Evolutionary conservation across 768 basidiomycete genomes (phyloP).

Genomic region (Amanita rubescens): DNA sequence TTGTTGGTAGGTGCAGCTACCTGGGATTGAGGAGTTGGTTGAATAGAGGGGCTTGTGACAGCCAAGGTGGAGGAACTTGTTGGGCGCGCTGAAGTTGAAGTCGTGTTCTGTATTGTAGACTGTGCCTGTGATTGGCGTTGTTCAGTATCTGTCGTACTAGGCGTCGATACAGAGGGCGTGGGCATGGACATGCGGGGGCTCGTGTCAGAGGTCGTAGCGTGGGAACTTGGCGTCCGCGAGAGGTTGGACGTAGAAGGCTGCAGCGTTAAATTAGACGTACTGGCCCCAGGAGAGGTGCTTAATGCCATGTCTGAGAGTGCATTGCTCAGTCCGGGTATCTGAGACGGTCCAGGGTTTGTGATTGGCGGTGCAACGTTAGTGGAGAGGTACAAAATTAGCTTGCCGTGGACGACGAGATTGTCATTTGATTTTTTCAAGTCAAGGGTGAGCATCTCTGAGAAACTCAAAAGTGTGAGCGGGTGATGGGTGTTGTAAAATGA

Average conservation of each 20-base stretch:
- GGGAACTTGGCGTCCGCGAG: conserved; percentile 62
- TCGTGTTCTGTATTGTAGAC: not conserved
- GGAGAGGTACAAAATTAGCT: conserved; percentile 93
- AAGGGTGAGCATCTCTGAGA: conserved; percentile 87
- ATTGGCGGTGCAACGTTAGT: conserved; percentile 86
- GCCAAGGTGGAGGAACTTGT: conserved; percentile 13
- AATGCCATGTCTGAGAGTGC: conserved; percentile 58
- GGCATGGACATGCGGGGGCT: conserved; percentile 21
- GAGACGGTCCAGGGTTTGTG: conserved; percentile 74
- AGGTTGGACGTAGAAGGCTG: conserved; percentile 36
- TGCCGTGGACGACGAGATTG: conserved; percentile 95
- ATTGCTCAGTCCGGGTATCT: conserved; percentile 49
- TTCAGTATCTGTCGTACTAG: conserved; percentile 19
- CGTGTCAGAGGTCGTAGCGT: conserved; percentile 46
- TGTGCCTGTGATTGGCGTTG: conserved; percentile 15
- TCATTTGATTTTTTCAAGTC: conserved; percentile 99
- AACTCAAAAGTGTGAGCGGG: conserved; percentile 8
- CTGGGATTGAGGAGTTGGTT: conserved; percentile 10
- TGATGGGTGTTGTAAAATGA: not conserved
- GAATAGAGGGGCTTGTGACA: not conserved
- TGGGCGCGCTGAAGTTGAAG: conserved; percentile 18
- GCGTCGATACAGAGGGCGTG: conserved; percentile 16
- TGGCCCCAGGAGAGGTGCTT: conserved; percentile 51
- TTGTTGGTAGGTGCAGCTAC: conserved; percentile 9
- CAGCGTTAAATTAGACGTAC: conserved; percentile 43